Evolutionary conservation across 306 rosid species (phyloP).

Genomic region (Malus sylvestris): DNA sequence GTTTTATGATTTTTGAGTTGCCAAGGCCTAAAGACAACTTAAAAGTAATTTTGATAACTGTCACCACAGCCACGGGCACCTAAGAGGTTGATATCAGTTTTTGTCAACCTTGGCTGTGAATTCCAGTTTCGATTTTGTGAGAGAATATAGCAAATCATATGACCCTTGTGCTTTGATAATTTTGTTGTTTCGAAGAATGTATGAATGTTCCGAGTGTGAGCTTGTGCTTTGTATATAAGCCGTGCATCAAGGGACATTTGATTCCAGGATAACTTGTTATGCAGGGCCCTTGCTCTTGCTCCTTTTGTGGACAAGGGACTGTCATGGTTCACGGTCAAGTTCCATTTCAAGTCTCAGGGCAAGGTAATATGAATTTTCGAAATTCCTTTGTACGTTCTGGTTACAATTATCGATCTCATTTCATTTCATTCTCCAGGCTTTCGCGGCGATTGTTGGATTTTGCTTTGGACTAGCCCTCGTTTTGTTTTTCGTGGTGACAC

Average conservation of each 20-base stretch:
- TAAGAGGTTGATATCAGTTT: too few relatives aligned
- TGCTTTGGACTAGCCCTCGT: conserved; percentile 64
- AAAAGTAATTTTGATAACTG: too few relatives aligned
- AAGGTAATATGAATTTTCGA: conserved; percentile 29
- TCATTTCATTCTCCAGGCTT: conserved; percentile 49
- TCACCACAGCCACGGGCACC: too few relatives aligned
- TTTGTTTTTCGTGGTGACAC: conserved; percentile 61
- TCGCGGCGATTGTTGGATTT: conserved; percentile 51
- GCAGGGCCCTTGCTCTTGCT: conserved; percentile 84
- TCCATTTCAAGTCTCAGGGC: conserved; percentile 73
- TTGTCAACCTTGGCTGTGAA: too few relatives aligned
- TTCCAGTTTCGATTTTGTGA: neutral
- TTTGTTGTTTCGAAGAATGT: neutral
- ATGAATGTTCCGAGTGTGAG: neutral
- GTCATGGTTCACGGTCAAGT: conserved; percentile 71
- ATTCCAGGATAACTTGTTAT: neutral
- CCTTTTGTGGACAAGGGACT: conserved; percentile 74
- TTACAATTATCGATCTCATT: neutral
- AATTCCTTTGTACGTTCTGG: neutral
- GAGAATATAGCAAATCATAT: too few relatives aligned
- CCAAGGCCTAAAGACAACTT: too few relatives aligned
- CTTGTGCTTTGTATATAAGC: neutral
- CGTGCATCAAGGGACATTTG: neutral
- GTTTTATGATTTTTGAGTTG: neutral
- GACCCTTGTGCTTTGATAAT: neutral